A percentile compares a stretch with the other conserved stretches of the same genome.
Conservation (phyloP, 2,329 filamentous ascomycete genomes). For the Teratosphaeriaceae sp. region DNA sequence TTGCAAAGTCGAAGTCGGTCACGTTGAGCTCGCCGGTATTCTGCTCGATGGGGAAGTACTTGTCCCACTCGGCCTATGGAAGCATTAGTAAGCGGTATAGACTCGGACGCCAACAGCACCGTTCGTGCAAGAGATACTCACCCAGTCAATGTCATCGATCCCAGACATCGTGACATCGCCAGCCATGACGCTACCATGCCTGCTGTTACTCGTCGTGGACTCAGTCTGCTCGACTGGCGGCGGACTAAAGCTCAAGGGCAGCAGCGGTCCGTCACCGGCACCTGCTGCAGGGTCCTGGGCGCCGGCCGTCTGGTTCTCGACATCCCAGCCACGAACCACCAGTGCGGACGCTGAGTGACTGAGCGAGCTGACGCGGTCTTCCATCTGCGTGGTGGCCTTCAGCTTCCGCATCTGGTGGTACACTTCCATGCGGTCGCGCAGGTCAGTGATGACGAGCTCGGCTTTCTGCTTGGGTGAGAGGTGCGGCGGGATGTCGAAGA, state of each 20-base stretch:
- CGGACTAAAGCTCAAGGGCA: constrained; percentile 22
- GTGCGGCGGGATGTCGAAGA: constrained; percentile 55
- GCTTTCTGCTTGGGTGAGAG: constrained; percentile 52
- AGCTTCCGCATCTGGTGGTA: constrained; percentile 54
- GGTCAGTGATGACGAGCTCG: constrained; percentile 54
- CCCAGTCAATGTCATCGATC: constrained; percentile 59
- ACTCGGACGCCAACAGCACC: too few species aligned
- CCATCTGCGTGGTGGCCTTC: constrained; percentile 25
- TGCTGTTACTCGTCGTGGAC: constrained; percentile 16
- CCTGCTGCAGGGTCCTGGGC: too few species aligned
- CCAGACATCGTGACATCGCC: constrained; percentile 26
- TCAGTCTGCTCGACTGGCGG: constrained; percentile 15
- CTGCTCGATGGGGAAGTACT: constrained; percentile 34
- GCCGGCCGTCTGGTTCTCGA: not conserved
- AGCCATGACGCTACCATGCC: constrained; percentile 13
- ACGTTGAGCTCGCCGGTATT: constrained; percentile 30
- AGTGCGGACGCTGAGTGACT: constrained; percentile 2
- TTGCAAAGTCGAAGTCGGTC: constrained; percentile 28
- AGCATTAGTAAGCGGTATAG: constrained; percentile 5
- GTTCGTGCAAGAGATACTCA: too few species aligned
- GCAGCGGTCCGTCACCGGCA: constrained; percentile 5
- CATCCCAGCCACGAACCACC: constrained; percentile 1
- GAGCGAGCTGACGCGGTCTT: constrained; percentile 19
- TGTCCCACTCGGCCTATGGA: constrained; percentile 40
- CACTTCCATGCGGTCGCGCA: constrained; percentile 53